These are phyloP conservation scores for Adansonia madagascariensis DNA, from an alignment of 441 rosid genomes.

Conservation along the genomic window DNA sequence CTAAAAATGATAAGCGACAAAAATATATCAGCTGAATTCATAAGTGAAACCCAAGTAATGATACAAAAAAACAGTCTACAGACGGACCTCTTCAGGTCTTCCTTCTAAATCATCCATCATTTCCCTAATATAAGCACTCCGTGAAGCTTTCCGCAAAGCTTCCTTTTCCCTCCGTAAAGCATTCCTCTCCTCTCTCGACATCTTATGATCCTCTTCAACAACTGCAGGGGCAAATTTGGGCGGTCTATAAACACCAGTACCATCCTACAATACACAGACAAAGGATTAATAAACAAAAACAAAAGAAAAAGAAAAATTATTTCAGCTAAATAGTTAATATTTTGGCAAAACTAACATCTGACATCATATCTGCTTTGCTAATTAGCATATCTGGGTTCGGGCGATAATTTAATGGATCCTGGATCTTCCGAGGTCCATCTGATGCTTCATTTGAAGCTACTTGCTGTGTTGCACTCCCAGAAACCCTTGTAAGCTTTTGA, in stretches of 20 bases:
- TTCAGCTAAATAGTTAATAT: constrained; percentile 8
- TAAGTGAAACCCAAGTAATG: neutral
- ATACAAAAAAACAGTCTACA: neutral
- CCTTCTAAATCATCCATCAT: constrained; percentile 76
- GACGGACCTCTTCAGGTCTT: constrained; percentile 76
- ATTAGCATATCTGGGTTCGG: constrained; percentile 85
- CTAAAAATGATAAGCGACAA: constrained; percentile 40
- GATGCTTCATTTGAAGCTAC: constrained; percentile 40
- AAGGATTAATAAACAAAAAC: constrained; percentile 21
- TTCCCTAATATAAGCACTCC: constrained; percentile 62
- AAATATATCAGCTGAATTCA: constrained; percentile 23
- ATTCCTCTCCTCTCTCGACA: constrained; percentile 70
- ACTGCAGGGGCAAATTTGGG: constrained; percentile 76
- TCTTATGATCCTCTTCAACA: constrained; percentile 76
- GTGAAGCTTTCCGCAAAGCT: constrained; percentile 53
- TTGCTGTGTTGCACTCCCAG: constrained; percentile 41
- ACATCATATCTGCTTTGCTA: constrained; percentile 41
- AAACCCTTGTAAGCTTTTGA: constrained; percentile 67
- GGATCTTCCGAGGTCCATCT: constrained; percentile 44
- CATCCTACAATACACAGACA: constrained; percentile 48
- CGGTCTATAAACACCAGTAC: constrained; percentile 58
- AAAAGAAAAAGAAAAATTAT: neutral
- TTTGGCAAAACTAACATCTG: constrained; percentile 42
- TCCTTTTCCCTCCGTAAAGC: constrained; percentile 68
- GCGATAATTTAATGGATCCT: constrained; percentile 67